Percentiles rank a stretch among this genome's conserved stretches.
Conservation (phyloP, 345 rosid genomes). For the Lepidium africanum region DNA sequence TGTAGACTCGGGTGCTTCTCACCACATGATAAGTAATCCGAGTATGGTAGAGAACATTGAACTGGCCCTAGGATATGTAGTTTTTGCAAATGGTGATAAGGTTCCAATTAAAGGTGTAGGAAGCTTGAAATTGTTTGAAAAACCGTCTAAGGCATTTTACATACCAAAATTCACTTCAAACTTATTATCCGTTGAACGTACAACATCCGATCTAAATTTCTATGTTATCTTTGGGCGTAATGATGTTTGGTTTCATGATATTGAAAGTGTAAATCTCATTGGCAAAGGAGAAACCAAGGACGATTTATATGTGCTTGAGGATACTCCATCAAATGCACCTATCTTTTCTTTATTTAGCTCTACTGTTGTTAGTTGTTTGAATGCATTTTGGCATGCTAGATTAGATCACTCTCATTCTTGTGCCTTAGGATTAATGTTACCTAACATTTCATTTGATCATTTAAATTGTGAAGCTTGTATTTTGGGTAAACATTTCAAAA, state of each 20-base stretch:
- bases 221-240: background rate
- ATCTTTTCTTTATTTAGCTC: background rate
- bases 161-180: background rate
- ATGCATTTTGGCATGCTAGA: background rate
- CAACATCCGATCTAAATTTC: background rate
- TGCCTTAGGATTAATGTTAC: too few relatives aligned
- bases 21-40: background rate
- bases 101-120: background rate
- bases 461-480: background rate
- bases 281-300: background rate
- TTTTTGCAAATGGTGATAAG: background rate
- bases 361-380: background rate
- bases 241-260: background rate
- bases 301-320: background rate
- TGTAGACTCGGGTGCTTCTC: background rate
- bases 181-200: rapidly evolving
- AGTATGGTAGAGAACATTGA: background rate
- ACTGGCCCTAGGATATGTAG: background rate
- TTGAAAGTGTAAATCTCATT: background rate
- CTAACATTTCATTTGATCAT: too few relatives aligned
- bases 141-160: rapidly evolving
- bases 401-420: background rate
- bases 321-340: background rate
- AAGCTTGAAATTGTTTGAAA: background rate
- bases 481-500: background rate